Evolutionary conservation across 768 basidiomycete species (phyloP), one percentile per base, ranked within the genome.

Genomic region (Rhodotorula toruloides): DNA sequence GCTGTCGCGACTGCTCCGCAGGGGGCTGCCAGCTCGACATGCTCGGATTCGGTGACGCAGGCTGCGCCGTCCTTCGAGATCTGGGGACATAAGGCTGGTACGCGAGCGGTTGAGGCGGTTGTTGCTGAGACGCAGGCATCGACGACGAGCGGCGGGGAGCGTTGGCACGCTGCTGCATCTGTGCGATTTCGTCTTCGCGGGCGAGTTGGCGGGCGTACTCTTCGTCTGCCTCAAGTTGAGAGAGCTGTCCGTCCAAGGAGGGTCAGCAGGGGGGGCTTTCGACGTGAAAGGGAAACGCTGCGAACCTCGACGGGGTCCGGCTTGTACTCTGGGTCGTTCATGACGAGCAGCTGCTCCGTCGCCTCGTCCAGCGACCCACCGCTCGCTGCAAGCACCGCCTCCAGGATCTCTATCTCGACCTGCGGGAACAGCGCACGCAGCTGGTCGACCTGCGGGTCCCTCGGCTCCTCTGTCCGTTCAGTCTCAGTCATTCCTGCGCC

Each of bases 21-120:
- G 6, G 87, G 84, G 46, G 87, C 82, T 69, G 84, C 84, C 13
- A 91, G 83, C 76, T 91, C 14, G 56, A 49, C 19, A 29, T 13
- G 29, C 37, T 39, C 52, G 52, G 17, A 25, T 42, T 54, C 16
- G 60, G 59, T 25, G 49, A 46, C 16, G 37, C 37, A 10, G 29
- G 17, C 31, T 52, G 31, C 2, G 29, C 25, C 2, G 53, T 47
- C 9, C 65, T 32, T 32, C 54, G 56, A 3, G 55, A 27, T 21
- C 53, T 67, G 42, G 66, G 66, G 1, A 67, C 66, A 52, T 67
- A 67, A 2, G 66, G 46, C 53, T 67, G 50, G 50, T 67, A 67
- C 10, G 61, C 40, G 29, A 62, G 29, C 14, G 66, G 66, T 4
- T 39, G 50, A 1, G 42, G 4, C 34, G 4, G 55, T 37, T 56